Conservation (phyloP, 2,329 filamentous ascomycete genomes). For the Penicillium verrucosum region DNA sequence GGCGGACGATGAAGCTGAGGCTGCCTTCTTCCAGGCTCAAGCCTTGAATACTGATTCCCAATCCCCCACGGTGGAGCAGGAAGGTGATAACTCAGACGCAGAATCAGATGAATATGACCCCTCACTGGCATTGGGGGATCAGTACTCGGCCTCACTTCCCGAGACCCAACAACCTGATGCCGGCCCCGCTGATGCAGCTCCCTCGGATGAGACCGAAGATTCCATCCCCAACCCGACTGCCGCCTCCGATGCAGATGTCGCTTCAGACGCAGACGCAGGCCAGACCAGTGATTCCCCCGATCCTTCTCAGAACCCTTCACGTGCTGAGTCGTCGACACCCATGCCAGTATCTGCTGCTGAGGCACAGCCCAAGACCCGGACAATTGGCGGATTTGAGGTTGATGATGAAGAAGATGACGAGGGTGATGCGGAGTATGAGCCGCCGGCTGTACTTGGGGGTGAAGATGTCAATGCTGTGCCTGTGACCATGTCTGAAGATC, state of each 20-base stretch:
- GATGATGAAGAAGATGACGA: conserved; percentile 59
- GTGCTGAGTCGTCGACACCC: conserved; percentile 36
- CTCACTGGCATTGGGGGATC: conserved; percentile 47
- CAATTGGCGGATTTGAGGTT: conserved; percentile 60
- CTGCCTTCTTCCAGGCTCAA: conserved; percentile 53
- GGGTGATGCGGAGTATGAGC: conserved; percentile 53
- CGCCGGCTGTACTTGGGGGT: conserved; percentile 49
- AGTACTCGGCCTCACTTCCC: conserved; percentile 36
- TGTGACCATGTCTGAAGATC: conserved; percentile 52
- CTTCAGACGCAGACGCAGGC: conserved; percentile 26
- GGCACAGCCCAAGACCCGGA: conserved; percentile 47
- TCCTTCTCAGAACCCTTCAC: conserved; percentile 34
- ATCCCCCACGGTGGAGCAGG: conserved; percentile 50
- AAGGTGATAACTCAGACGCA: conserved; percentile 53
- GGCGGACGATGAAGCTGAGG: conserved; percentile 54
- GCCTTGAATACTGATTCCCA: conserved; percentile 41
- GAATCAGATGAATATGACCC: conserved; percentile 56
- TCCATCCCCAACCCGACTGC: conserved; percentile 22
- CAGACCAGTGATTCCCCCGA: conserved; percentile 27
- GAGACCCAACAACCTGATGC: conserved; percentile 33
- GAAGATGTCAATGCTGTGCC: conserved; percentile 49
- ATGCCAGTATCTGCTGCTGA: conserved; percentile 31
- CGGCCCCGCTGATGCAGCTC: conserved; percentile 24
- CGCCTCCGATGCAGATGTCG: conserved; percentile 26
- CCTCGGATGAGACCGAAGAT: conserved; percentile 23